A percentile compares a stretch with the other conserved stretches of the same genome.
Evolutionary conservation across 371 early-diverging fungal species (phyloP).

Genomic region (Phascolomyces articulosus): DNA sequence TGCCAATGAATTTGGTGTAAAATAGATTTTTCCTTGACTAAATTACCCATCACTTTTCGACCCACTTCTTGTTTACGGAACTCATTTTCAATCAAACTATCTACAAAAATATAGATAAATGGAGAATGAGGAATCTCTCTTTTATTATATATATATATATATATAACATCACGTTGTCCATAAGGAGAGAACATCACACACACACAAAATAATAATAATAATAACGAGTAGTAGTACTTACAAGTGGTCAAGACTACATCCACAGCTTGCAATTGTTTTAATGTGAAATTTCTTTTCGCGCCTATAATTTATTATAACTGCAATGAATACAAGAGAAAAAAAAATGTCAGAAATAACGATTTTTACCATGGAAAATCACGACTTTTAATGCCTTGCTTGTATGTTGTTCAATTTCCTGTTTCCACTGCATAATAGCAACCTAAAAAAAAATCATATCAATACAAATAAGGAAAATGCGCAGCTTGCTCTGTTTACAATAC

Average conservation of each 20-base stretch:
- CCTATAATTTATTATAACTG: too few species aligned
- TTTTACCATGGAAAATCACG: constrained; percentile 74
- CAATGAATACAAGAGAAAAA: neutral
- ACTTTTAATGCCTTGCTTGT: constrained; percentile 69
- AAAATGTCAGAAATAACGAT: too few species aligned
- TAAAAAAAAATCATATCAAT: constrained; percentile 9
- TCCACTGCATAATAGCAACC: constrained; percentile 93
- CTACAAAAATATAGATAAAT: neutral
- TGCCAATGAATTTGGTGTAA: constrained; percentile 84
- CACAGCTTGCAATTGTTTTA: constrained; percentile 55
- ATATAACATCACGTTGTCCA: neutral
- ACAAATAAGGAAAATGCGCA: neutral
- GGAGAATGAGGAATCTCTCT: too few species aligned
- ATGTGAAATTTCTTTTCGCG: constrained; percentile 52
- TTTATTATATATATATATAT: neutral
- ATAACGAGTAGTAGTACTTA: constrained; percentile 22
- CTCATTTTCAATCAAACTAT: constrained; percentile 49
- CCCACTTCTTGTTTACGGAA: constrained; percentile 83
- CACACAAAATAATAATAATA: too few species aligned
- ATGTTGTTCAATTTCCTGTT: constrained; percentile 76
- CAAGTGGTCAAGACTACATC: constrained; percentile 90
- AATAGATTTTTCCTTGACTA: constrained; percentile 68
- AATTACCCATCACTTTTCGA: constrained; percentile 47
- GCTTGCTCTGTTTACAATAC: neutral
- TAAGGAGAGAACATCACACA: too few species aligned